These are phyloP conservation scores for Artemisia princeps DNA, from an alignment of 140 eudicot species.

Conservation along the genomic window DNA sequence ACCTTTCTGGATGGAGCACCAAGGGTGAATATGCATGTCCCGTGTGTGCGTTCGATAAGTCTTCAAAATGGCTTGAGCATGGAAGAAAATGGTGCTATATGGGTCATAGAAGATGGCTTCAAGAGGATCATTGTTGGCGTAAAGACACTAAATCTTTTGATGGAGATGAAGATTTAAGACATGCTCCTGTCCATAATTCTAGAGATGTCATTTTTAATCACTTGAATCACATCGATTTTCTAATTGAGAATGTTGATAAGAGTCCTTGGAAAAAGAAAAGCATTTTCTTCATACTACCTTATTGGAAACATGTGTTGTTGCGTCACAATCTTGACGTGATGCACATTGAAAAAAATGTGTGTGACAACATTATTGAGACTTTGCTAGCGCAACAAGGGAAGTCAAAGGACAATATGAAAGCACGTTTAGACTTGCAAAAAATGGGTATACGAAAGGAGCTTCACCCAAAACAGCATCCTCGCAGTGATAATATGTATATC, in stretches of 20 bases:
- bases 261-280: slow-evolving; percentile 17
- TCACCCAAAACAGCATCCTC: slow-evolving; percentile 2
- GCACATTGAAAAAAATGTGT: slow-evolving; percentile 10
- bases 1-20: slow-evolving; percentile 17
- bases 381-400: background rate
- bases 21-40: slow-evolving; percentile 12
- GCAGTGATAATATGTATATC: background rate
- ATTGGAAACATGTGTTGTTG: background rate
- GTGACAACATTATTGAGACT: slow-evolving; percentile 10
- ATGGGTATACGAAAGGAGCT: slow-evolving; percentile 15
- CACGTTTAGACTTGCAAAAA: background rate
- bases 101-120: slow-evolving; percentile 2
- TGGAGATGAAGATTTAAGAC: background rate
- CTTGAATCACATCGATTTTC: background rate
- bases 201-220: background rate
- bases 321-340: background rate
- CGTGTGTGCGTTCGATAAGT: background rate
- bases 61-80: background rate
- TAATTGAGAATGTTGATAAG: background rate
- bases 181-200: background rate
- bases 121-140: background rate
- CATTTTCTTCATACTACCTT: background rate
- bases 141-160: background rate
- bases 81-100: background rate
- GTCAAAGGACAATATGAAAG: slow-evolving; percentile 13